A percentile compares a stretch with the other conserved stretches of the same genome.
phyloP scores from a whole-genome alignment of 768 basidiomycete species.

The Lactarius indigo region DNA sequence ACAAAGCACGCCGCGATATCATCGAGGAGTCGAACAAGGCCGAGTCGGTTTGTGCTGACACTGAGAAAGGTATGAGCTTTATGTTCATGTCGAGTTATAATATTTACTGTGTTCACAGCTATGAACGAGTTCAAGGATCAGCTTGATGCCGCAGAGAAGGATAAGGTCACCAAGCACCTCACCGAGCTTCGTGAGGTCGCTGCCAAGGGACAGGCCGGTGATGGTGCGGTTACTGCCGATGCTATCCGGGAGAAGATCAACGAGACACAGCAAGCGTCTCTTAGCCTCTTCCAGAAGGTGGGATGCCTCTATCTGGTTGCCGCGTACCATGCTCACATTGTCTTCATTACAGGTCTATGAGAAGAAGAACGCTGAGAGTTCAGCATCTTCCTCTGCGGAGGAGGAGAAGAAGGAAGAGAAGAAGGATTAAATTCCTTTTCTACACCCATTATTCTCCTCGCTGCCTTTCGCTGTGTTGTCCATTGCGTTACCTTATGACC shows the following conservation, averaged over 20 bases:
- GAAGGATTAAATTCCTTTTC: conserved; percentile 61
- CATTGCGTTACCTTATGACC: conserved; percentile 15
- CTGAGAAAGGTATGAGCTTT: conserved; percentile 75
- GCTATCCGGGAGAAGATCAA: conserved; percentile 87
- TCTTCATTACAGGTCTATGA: conserved; percentile 56
- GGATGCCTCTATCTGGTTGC: neutral
- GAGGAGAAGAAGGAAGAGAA: conserved; percentile 56
- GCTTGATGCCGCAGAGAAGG: conserved; percentile 87
- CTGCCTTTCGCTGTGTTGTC: neutral
- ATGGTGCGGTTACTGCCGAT: conserved; percentile 77
- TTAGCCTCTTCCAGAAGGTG: conserved; percentile 93
- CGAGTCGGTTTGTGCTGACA: conserved; percentile 90
- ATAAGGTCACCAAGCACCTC: conserved; percentile 87
- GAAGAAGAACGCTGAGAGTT: conserved; percentile 75
- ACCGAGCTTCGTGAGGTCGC: conserved; percentile 85
- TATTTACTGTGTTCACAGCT: conserved; percentile 41
- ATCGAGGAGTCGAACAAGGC: conserved; percentile 98
- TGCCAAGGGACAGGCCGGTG: conserved; percentile 84
- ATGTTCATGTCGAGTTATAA: neutral
- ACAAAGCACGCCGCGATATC: conserved; percentile 80
- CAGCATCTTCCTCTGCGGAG: conserved; percentile 36
- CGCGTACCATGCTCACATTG: neutral
- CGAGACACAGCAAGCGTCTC: conserved; percentile 91
- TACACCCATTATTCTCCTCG: neutral
- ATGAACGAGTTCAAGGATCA: conserved; percentile 99